Percentiles rank a stretch among this genome's conserved stretches.
phyloP scores from a whole-genome alignment of 2,329 filamentous ascomycete genomes.

The Zymoseptoria brevis region DNA sequence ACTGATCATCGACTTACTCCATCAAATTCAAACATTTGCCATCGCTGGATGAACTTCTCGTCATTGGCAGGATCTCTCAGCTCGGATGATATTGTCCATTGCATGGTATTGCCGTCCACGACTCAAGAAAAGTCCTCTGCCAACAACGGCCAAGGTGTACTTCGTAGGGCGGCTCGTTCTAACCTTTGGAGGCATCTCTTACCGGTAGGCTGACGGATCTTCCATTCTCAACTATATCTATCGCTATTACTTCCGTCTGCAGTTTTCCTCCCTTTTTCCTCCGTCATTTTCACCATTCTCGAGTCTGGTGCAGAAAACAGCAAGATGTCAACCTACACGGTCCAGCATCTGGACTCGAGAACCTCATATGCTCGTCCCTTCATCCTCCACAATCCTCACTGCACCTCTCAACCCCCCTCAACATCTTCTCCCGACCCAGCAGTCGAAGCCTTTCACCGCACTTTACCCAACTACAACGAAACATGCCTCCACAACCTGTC shows the following conservation, averaged over 20 bases:
- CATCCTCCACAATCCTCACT: slow-evolving; percentile 16
- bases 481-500: slow-evolving; percentile 51
- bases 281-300: too few species aligned
- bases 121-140: not conserved
- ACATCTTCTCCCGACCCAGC: slow-evolving; percentile 7
- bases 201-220: not conserved
- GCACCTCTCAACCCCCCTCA: not conserved
- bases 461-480: slow-evolving; percentile 48
- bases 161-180: not conserved
- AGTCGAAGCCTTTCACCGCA: slow-evolving; percentile 46
- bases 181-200: too few species aligned
- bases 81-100: not conserved
- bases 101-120: not conserved
- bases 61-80: not conserved
- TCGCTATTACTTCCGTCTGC: too few species aligned
- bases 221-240: not conserved
- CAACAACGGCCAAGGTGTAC: not conserved
- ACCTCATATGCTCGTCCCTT: slow-evolving; percentile 9
- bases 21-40: too few species aligned
- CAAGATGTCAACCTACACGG: slow-evolving; percentile 15
- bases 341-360: slow-evolving; percentile 14
- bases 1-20: too few species aligned
- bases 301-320: not conserved
- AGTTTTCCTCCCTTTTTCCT: not conserved
- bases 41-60: too few species aligned